Evolutionary conservation across 805 yeast species (phyloP), one percentile per base, ranked within the genome.

Genomic region (Cyberlindnera saturnus): DNA sequence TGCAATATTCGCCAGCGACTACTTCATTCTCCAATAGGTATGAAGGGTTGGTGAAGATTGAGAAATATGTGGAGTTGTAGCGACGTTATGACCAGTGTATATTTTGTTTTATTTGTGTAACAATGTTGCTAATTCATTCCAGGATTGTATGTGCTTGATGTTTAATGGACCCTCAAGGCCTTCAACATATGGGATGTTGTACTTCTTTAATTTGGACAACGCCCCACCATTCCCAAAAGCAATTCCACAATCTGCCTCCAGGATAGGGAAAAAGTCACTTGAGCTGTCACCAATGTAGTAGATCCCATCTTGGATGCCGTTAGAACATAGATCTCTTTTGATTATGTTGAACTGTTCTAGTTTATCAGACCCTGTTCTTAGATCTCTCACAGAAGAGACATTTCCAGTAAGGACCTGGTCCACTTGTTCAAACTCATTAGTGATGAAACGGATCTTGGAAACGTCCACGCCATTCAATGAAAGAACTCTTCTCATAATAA

Each of bases 21-120:
- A 73, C 81, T 18, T 73, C 81, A 3, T 81, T 80, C 68, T 74
- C 87, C 28, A 89, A 86, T 53, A 54, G 65, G 46, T 79, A 70
- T 14, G 75, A 77, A 39, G 96, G 96, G 0, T 60, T 89, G 51
- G 83, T 88, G 2, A 73, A 76, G 44, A 72, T 84, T 20, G 66
- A 69, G 36, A 70, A 72, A 48, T 71, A 69, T 48, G 56, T 82
- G 43, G 74, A 65, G 48, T 47, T 76, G 23, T 73, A 54, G 28
- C 2, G 28, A 59, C 4, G 20, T 26, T 28, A n/a, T 32, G 35
- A 10, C 9, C 13, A 30, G n/a, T 38, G 23, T 6, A 39, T 30
- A 16, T 11, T 8, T 36, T 28, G 15, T 23, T 17, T n/a, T 18
- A 16, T 39, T 34, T 47, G 13, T 51, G 18, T n/a, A 52, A 32